Evolutionary conservation across 148 eudicot species (phyloP), one percentile per base, ranked within the genome.

Genomic region (Agrostemma githago): DNA sequence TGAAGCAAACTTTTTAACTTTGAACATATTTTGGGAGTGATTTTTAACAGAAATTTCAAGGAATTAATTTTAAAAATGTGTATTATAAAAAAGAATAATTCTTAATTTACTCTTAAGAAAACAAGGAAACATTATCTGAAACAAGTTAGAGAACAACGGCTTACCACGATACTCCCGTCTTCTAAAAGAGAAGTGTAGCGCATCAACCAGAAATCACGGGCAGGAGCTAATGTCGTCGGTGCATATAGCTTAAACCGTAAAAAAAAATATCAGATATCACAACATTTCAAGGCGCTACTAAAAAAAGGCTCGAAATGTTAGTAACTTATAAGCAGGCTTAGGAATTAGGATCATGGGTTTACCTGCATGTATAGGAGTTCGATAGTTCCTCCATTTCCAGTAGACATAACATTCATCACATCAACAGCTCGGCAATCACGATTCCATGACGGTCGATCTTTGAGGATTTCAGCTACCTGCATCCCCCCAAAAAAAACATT

Each of bases 121-220:
- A 26, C 34, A 26, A 26, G 0, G 34, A 26, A 26, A 26, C 1
- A 1, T 26, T 26, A 26, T 26, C 34, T 0, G 34, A 37, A 44
- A 43, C 4, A 14, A 73, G 21, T 48, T 48, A 46, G 68, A 20
- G 72, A 53, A 57, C 56, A 53, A 57, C 56, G 10, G 17, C 83
- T 70, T 84, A 93, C 98, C 96, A 93, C 98, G 58, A 93, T 84
- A 82, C 96, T 93, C 11, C 98, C 98, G 77, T 93, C 92, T 84
- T 93, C 98, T 81, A 90, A 76, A 69, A 84, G 83, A 77, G 96
- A 89, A 53, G 98, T 89, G 61, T 90, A 93, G 51, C 96, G 93
- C 81, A 93, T 76, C 78, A 91, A 76, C 96, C 94, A 93, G 79
- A 93, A 93, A 79, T 93, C 98, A 65, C 98, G 96, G 12, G 96